A percentile compares a stretch with the other conserved stretches of the same genome.
Conservation (phyloP, 345 rosid genomes). For the Tarenaya hassleriana region DNA sequence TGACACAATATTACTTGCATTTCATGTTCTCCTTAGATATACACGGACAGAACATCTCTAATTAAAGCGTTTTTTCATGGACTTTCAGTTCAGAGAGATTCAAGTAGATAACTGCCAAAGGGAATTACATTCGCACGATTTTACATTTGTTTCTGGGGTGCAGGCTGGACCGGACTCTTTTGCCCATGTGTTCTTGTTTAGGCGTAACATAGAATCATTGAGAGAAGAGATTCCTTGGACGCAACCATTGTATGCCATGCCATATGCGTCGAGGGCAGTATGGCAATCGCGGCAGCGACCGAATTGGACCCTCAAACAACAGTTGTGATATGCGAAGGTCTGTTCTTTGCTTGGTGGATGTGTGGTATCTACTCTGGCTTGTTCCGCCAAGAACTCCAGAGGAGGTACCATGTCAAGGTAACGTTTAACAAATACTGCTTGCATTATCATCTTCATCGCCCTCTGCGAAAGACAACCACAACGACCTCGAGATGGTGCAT, state of each 20-base stretch:
- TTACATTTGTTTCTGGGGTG: constrained; percentile 12
- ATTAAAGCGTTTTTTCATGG: no score
- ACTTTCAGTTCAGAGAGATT: no score
- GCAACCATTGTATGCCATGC: constrained; percentile 74
- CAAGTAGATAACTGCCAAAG: no score
- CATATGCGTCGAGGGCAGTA: constrained; percentile 79
- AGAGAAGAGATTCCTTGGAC: constrained; percentile 69
- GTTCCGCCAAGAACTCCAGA: constrained; percentile 72
- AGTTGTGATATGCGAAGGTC: constrained; percentile 62
- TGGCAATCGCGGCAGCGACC: constrained; percentile 64
- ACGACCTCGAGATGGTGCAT: constrained; percentile 48
- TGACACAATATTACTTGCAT: no score
- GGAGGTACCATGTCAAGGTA: constrained; percentile 88
- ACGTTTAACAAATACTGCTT: not conserved
- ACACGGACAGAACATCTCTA: no score
- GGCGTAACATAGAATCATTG: constrained; percentile 62
- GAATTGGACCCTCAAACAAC: constrained; percentile 69
- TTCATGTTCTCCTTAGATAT: no score
- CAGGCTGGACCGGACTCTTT: constrained; percentile 68
- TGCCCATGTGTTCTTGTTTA: constrained; percentile 84
- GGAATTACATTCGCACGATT: no score
- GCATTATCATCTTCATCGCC: constrained; percentile 32
- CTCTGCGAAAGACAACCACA: constrained; percentile 34
- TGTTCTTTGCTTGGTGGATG: constrained; percentile 85
- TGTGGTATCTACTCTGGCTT: constrained; percentile 78